Conservation (phyloP, 257 asterid genomes). For the Haberlea rhodopensis region DNA sequence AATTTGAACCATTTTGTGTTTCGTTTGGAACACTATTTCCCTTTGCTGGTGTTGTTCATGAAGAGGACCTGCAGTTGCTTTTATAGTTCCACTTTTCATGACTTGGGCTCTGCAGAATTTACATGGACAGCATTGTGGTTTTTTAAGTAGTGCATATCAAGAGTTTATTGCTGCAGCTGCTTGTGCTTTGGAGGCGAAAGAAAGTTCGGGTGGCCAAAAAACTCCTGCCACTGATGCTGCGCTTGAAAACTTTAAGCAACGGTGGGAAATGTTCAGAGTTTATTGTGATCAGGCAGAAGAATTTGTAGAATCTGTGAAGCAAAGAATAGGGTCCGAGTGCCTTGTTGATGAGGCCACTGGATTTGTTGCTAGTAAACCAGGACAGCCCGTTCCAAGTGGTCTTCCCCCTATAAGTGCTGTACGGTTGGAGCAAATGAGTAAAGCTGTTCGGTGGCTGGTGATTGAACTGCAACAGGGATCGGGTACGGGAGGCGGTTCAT, state of each 20-base stretch:
- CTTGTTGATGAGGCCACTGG: slow-evolving; percentile 98
- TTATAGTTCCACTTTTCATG: slow-evolving; percentile 10
- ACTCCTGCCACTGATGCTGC: slow-evolving; percentile 76
- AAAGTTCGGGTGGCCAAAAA: slow-evolving; percentile 55
- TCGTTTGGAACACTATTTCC: neutral
- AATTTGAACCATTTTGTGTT: neutral
- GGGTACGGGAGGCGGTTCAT: slow-evolving; percentile 51
- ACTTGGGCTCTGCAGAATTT: slow-evolving; percentile 16
- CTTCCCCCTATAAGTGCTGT: slow-evolving; percentile 96
- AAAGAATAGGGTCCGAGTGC: slow-evolving; percentile 94
- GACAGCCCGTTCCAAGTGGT: slow-evolving; percentile 51
- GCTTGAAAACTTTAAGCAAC: slow-evolving; percentile 79
- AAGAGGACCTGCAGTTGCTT: slow-evolving; percentile 6
- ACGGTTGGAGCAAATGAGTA: slow-evolving; percentile 96
- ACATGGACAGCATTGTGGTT: slow-evolving; percentile 78
- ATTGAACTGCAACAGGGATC: slow-evolving; percentile 90
- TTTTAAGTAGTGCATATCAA: slow-evolving; percentile 64
- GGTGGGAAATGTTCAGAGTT: slow-evolving; percentile 83
- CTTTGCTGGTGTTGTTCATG: neutral
- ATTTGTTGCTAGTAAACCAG: slow-evolving; percentile 54
- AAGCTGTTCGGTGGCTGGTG: slow-evolving; percentile 93
- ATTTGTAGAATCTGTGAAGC: slow-evolving; percentile 92
- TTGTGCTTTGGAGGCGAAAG: slow-evolving; percentile 59
- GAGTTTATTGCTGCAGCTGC: slow-evolving; percentile 81
- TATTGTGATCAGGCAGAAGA: slow-evolving; percentile 96